Evolutionary conservation across 2,329 filamentous ascomycete species (phyloP).

Genomic region (Colletotrichum sp.): DNA sequence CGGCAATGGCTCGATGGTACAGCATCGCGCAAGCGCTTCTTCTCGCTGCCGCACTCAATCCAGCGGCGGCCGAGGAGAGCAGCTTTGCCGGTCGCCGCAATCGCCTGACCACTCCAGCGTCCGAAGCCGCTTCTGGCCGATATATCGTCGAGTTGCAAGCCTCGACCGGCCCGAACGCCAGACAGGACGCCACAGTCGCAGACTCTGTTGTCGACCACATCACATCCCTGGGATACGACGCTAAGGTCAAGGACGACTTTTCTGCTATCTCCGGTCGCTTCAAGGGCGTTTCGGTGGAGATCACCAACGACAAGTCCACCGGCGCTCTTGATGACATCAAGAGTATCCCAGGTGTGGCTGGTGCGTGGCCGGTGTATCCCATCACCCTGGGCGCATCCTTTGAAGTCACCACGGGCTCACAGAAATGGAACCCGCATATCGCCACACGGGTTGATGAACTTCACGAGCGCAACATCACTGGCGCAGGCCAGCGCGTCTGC

Average conservation of each 20-base stretch:
- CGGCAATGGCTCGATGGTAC: neutral
- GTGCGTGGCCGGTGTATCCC: slow-evolving; percentile 8
- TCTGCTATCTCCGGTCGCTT: slow-evolving; percentile 11
- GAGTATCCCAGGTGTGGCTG: slow-evolving; percentile 2
- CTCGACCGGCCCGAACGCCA: neutral
- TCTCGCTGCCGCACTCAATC: neutral
- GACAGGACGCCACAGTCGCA: neutral
- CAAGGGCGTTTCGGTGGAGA: slow-evolving; percentile 11
- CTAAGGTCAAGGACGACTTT: slow-evolving; percentile 14
- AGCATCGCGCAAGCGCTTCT: neutral
- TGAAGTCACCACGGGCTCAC: neutral
- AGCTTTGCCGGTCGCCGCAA: neutral
- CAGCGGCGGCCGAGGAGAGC: neutral
- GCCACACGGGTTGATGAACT: slow-evolving; percentile 22
- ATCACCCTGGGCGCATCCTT: slow-evolving; percentile 23
- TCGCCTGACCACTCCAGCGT: neutral
- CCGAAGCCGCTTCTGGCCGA: neutral
- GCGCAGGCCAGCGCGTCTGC: slow-evolving; percentile 24
- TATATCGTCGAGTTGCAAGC: slow-evolving; percentile 17
- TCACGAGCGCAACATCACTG: slow-evolving; percentile 23
- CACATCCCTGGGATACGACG: slow-evolving; percentile 9
- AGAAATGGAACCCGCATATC: slow-evolving; percentile 23
- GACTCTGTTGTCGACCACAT: slow-evolving; percentile 7
- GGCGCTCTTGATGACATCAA: slow-evolving; percentile 17
- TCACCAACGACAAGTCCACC: neutral